These are phyloP conservation scores for Endotrypanum monterogeii DNA, from an alignment of 208 protist species.

Conservation along the genomic window DNA sequence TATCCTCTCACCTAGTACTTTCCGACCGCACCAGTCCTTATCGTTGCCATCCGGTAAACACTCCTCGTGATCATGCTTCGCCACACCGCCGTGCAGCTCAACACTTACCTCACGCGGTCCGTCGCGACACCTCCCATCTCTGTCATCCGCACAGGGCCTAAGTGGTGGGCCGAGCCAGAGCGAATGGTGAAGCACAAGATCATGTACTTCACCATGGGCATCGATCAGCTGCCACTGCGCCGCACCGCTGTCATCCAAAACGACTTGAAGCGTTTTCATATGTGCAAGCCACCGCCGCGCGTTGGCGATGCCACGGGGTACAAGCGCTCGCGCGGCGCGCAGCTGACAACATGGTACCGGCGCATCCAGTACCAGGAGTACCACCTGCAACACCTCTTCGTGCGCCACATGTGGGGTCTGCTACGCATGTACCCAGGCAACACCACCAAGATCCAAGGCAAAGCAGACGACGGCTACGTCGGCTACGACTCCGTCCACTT, in stretches of 20 bases:
- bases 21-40: not conserved
- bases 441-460: conserved; percentile 83
- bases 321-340: conserved; percentile 72
- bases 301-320: conserved; percentile 85
- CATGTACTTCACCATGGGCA: conserved; percentile 89
- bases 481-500: conserved; percentile 85
- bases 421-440: conserved; percentile 87
- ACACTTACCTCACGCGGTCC: conserved; percentile 85
- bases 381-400: conserved; percentile 89
- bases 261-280: conserved; percentile 76
- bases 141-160: conserved; percentile 81
- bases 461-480: conserved; percentile 85
- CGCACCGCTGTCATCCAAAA: conserved; percentile 86
- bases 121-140: conserved; percentile 78
- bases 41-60: not conserved
- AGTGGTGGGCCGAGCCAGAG: conserved; percentile 88
- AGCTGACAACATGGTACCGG: conserved; percentile 87
- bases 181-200: conserved; percentile 88
- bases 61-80: conserved; percentile 41
- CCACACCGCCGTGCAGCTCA: conserved; percentile 30
- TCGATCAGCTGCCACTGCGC: conserved; percentile 87
- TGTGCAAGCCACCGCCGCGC: conserved; percentile 74
- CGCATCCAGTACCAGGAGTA: conserved; percentile 93
- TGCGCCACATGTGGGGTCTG: conserved; percentile 82
- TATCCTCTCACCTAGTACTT: not conserved